These are phyloP conservation scores for Sedum album DNA, from an alignment of 164 flowering plant species.

Conservation along the genomic window DNA sequence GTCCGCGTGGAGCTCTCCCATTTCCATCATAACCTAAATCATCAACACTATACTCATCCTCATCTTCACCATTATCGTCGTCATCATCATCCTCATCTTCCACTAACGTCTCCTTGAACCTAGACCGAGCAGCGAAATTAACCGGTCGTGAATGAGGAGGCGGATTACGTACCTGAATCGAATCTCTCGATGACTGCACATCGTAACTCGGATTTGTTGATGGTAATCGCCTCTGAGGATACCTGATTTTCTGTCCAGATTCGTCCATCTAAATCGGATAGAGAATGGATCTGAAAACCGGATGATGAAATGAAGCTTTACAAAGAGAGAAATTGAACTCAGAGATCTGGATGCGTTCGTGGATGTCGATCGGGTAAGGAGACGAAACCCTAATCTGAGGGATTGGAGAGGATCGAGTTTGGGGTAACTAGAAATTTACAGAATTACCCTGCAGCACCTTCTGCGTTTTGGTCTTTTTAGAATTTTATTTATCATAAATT, in stretches of 20 bases:
- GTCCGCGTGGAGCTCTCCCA: too few relatives aligned
- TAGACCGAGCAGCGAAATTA: not conserved
- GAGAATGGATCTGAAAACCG: not conserved
- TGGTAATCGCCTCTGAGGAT: constrained; percentile 1
- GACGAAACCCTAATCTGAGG: not conserved
- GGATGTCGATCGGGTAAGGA: too few relatives aligned
- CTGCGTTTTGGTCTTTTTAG: too few relatives aligned
- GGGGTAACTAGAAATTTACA: not conserved
- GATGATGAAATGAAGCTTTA: too few relatives aligned
- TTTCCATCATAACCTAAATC: not conserved
- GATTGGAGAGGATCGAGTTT: not conserved
- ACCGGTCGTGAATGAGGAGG: not conserved
- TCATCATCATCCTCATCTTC: not conserved
- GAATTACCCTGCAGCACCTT: too few relatives aligned
- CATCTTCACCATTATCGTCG: not conserved
- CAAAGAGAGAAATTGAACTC: not conserved
- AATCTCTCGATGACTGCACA: not conserved
- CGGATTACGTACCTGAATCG: not conserved
- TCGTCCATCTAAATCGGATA: not conserved
- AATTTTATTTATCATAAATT: too few relatives aligned
- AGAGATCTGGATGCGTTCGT: not conserved
- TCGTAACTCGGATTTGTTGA: not conserved
- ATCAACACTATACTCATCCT: not conserved
- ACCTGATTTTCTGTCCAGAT: not conserved
- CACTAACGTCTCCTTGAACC: not conserved